Conservation (phyloP, 176 grass and related monocot genomes). For the Urochloa ruziziensis region DNA sequence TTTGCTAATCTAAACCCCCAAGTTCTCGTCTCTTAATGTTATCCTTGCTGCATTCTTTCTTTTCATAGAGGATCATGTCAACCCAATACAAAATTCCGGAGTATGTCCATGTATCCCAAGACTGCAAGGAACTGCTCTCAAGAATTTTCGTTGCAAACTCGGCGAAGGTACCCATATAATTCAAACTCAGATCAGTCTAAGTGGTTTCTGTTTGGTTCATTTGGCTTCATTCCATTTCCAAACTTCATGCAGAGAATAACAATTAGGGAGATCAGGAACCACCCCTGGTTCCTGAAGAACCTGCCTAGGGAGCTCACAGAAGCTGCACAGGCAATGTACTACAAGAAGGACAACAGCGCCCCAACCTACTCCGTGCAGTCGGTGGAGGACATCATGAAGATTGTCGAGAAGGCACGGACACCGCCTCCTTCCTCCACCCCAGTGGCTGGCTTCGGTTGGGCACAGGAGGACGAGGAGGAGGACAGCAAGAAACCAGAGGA, state of each 20-base stretch:
- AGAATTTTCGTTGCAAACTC: conserved; percentile 78
- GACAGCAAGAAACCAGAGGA: conserved; percentile 51
- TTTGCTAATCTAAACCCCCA: not conserved
- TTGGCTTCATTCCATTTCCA: not conserved
- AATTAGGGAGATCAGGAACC: conserved; percentile 81
- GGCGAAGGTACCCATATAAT: conserved; percentile 38
- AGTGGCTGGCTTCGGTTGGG: conserved; percentile 45
- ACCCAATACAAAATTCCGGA: conserved; percentile 85
- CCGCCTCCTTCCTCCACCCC: conserved; percentile 53
- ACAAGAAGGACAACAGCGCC: conserved; percentile 59
- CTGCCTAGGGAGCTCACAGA: conserved; percentile 77
- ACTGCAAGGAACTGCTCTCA: conserved; percentile 68
- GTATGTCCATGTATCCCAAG: conserved; percentile 80
- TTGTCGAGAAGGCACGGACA: conserved; percentile 58
- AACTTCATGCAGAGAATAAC: conserved; percentile 72
- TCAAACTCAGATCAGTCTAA: not conserved
- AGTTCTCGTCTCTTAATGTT: conserved; percentile 22
- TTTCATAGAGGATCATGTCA: conserved; percentile 79
- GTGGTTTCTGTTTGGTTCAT: not conserved
- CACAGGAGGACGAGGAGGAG: conserved; percentile 73
- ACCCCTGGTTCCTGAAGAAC: conserved; percentile 96
- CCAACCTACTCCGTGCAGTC: conserved; percentile 72
- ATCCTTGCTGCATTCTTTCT: conserved; percentile 8
- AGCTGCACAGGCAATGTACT: conserved; percentile 68
- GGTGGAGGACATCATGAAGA: conserved; percentile 83